A percentile compares a stretch with the other conserved stretches of the same genome.
Evolutionary conservation across 331 rosid species (phyloP).

Genomic region (Malus hybrid): DNA sequence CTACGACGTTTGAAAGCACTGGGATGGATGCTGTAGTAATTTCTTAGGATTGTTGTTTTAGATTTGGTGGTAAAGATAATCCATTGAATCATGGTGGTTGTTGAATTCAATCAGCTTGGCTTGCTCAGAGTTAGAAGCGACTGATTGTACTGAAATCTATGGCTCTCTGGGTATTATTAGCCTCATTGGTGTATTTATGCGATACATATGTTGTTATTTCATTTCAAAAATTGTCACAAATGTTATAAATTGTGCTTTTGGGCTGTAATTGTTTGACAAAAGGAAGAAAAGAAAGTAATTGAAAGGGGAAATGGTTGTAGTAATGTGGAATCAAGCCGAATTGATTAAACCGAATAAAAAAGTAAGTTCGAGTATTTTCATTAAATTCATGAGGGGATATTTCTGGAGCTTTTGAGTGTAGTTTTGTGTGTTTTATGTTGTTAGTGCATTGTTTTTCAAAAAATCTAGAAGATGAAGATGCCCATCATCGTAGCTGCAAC

Average conservation of each 20-base stretch:
- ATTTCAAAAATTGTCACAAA: background rate
- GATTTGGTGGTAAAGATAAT: background rate
- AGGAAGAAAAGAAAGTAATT: background rate
- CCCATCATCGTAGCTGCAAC: background rate
- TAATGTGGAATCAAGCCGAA: background rate
- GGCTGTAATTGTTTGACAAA: background rate
- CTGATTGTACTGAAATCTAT: background rate
- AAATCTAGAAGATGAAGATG: background rate
- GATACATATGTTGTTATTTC: background rate
- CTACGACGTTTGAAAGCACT: background rate
- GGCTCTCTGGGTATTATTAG: background rate
- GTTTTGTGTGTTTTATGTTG: background rate
- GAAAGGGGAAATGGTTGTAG: background rate
- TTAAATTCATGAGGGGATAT: background rate
- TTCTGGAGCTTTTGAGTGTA: background rate
- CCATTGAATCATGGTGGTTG: background rate
- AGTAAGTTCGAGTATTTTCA: background rate
- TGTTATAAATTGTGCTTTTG: background rate
- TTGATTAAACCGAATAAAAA: background rate
- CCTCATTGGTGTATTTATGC: background rate
- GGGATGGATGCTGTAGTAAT: background rate
- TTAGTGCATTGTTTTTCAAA: background rate
- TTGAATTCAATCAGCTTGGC: background rate
- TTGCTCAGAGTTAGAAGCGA: background rate
- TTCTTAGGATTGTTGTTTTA: background rate